Conservation (phyloP, 2,329 filamentous ascomycete genomes). For the Xylaria sp. region DNA sequence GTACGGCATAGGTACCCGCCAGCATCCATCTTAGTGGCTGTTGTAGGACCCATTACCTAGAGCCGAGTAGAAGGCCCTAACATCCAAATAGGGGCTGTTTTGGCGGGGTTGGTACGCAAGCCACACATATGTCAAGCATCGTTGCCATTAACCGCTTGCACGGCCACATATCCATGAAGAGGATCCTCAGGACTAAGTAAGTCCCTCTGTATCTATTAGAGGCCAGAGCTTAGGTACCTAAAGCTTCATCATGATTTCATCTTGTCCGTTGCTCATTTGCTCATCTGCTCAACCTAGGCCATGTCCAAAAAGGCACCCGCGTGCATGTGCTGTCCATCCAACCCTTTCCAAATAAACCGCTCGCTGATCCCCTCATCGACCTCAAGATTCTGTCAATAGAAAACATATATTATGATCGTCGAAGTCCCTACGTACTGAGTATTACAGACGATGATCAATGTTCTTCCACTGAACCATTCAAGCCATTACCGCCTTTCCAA, state of each 20-base stretch:
- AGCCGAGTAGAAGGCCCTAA: background rate
- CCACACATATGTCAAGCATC: constrained; percentile 6
- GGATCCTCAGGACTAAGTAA: background rate
- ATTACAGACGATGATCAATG: constrained; percentile 13
- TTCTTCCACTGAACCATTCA: background rate
- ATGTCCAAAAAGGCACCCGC: background rate
- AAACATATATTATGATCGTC: constrained; percentile 21
- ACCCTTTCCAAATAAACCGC: background rate
- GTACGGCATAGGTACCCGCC: background rate
- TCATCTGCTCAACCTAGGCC: background rate
- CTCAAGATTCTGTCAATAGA: background rate
- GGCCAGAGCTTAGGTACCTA: background rate
- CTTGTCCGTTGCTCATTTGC: background rate
- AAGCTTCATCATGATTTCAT: background rate
- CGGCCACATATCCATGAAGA: constrained; percentile 14
- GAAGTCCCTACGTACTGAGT: background rate
- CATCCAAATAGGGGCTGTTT: background rate
- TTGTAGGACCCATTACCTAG: constrained; percentile 8
- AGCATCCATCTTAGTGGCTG: background rate
- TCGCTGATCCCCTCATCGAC: background rate
- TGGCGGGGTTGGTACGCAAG: constrained; percentile 17
- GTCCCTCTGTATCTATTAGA: background rate
- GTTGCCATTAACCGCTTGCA: background rate
- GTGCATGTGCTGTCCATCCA: background rate
- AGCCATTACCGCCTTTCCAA: background rate